Base-by-base conservation (phyloP, 345 rosid species). In the Sisymbrium irio region DNA sequence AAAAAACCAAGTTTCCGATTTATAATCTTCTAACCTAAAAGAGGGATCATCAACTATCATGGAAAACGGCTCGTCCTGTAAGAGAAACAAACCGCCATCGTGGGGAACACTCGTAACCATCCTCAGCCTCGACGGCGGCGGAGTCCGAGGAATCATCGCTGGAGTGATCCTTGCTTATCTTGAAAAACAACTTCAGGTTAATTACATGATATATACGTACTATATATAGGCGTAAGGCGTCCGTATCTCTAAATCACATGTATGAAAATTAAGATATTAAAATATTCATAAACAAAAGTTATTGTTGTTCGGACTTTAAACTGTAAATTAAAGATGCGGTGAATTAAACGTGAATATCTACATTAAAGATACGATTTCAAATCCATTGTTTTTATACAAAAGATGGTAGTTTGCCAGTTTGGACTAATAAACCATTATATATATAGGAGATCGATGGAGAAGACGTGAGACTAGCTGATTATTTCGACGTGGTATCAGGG, bases 141-240 rank as follows among this genome's bases (percentile, higher is more conserved):
- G 91, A 18, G 68, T 91, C 27, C 54, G 87, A 74, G 95, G 93
- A 66, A 80, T 86, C 70, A 86, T 91, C 49, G 80, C 93, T 2
- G 91, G 86, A 18, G 91, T 86, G 7, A 69, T 89, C 62, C 89
- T 91, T 32, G 81, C 76, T 40, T 77, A 51, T 62, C 93, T 91
- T n/a, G 93, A 91, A 72, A 83, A 88, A 46, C 79, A 91, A 61
- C 91, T 91, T 77, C 95, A 91, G 97, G 97, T 90, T 47, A 22
- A 22, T 22, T 22, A 22, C 3, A 22, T n/a, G n/a, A n/a, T 22
- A 22, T 22, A 22, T 22, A 22, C 25, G 25, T 5, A 20, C 20
- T 32, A 1, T 27, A n/a, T 13, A 30, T 51, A 51, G 22, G 32
- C n/a, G 25, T n/a, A n/a, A n/a, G n/a, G n/a, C n/a, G n/a, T n/a